Evolutionary conservation across 768 basidiomycete species (phyloP), one percentile per base, ranked within the genome.

Genomic region (Dentipellis fragilis): DNA sequence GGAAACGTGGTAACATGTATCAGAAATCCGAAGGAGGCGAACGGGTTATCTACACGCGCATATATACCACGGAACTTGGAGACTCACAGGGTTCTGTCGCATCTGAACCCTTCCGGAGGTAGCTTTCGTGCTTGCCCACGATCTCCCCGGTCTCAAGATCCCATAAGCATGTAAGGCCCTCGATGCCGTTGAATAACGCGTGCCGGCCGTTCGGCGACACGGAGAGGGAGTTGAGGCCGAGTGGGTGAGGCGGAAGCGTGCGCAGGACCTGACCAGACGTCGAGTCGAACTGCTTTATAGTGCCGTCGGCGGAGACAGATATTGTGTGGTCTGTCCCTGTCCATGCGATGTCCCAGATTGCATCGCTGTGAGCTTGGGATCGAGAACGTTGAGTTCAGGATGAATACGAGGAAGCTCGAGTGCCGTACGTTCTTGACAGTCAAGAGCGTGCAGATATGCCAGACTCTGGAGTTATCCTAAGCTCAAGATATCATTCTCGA

Each of bases 191-290:
- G 62, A 84, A 87, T 47, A 96, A 67, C 0, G 82, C 90, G 34
- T 70, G 72, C 49, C 71, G 74, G 8, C 89, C 93, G 49, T 81
- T 75, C 0, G 79, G 75, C 17, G 84, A 78, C 8, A 81, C 80
- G 16, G 89, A 90, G 36, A 95, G 70, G 5, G 91, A 91, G 16
- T 90, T 81, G 60, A 93, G 80, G 2, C 89, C 93, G 17, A 95
- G 83, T 7, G 89, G 83, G 70, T 95, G 89, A n/a, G 85, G 75
- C 38, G 80, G 70, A 16, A 83, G 81, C 36, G 83, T 72, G 58
- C 58, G 77, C 64, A 73, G 75, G 2, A 80, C 78, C 62, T 87
- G 81, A 19, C 86, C 87, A 4, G 84, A 76, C 2, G 75, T 71
- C 19, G 85, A 74, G 59, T 85, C 76, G 84, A 84, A 89, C 57